Base-by-base conservation (phyloP, 148 eudicot species). In the Camellia sinensis region DNA sequence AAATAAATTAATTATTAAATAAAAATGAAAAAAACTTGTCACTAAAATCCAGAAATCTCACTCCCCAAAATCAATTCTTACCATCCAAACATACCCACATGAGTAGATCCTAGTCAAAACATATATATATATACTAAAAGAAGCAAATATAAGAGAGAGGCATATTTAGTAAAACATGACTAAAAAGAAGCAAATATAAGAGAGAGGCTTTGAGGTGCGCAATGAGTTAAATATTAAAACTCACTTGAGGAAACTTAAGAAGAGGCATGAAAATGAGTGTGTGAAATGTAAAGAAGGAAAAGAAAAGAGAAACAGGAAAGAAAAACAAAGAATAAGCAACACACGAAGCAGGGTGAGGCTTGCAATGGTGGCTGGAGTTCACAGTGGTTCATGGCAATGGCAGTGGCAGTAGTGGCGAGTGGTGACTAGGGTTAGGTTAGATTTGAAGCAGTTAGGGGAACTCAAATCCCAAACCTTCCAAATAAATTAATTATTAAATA, bases 21-120 rank as follows among this genome's bases (percentile, higher is more conserved):
- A 29, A 0, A 29, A 29, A n/a, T n/a, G n/a, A 29, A 29, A 29
- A 29, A 40, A 46, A 46, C 12, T 76, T 0, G 9, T 44, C 79
- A 63, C 78, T 63, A 22, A 63, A 45, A 76, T 70, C 70, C 40
- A 76, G 67, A 75, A 7, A 75, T 41, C 77, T 74, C 63, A 57
- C 62, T 74, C 14, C 77, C 65, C 75, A 6, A 57, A 60, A 74
- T 40, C 64, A 74, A 56, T 37, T 74, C 64, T 44, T 13, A 6
- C 63, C 48, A 73, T 64, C 64, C 6, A n/a, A 68, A 40, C 45
- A 73, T 5, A 73, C 29, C 64, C 50, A 66, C 44, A 1, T 29
- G 43, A 21, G 40, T 29, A 5, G 11, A 37, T 8, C 37, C 40
- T 67, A 67, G 5, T 67, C 46, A 37, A 41, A 40, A 44, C 17